Evolutionary conservation across 139 green algal genomes (phyloP).

Genomic region (Edaphochlamys debaryana): DNA sequence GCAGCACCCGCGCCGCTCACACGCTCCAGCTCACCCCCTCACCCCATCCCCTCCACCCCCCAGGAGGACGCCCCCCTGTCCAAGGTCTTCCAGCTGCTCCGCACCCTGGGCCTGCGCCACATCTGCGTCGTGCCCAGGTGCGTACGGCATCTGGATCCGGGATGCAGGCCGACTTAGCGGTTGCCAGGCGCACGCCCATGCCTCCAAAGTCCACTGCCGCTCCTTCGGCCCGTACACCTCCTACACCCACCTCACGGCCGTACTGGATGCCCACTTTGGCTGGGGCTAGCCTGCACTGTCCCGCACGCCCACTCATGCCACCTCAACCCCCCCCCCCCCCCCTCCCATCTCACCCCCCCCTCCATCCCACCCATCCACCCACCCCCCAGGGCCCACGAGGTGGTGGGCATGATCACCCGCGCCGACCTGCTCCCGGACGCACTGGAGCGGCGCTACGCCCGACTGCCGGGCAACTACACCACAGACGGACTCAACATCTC

Average conservation of each 20-base stretch:
- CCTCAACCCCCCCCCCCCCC: too few species aligned
- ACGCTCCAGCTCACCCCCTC: too few species aligned
- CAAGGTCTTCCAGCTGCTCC: slow-evolving; percentile 85
- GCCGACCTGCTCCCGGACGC: slow-evolving; percentile 70
- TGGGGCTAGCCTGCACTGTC: too few species aligned
- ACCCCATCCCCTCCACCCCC: neutral
- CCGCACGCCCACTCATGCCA: too few species aligned
- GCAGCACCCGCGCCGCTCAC: too few species aligned
- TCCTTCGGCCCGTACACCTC: too few species aligned
- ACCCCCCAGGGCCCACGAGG: slow-evolving; percentile 58
- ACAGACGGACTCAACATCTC: slow-evolving; percentile 38
- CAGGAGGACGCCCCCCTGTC: slow-evolving; percentile 66
- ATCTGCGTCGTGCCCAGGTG: slow-evolving; percentile 77
- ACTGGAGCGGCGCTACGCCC: slow-evolving; percentile 48
- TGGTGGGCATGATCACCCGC: slow-evolving; percentile 85
- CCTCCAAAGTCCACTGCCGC: too few species aligned
- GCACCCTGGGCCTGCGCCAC: slow-evolving; percentile 86
- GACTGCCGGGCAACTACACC: slow-evolving; percentile 49
- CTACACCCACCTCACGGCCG: too few species aligned
- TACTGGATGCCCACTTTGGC: too few species aligned
- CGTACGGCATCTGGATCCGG: neutral
- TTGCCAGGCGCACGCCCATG: too few species aligned
- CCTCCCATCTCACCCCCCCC: too few species aligned
- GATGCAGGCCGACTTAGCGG: too few species aligned
- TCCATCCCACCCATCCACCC: neutral